phyloP scores from a whole-genome alignment of 345 rosid genomes.

The Crucihimalaya himalaica region DNA sequence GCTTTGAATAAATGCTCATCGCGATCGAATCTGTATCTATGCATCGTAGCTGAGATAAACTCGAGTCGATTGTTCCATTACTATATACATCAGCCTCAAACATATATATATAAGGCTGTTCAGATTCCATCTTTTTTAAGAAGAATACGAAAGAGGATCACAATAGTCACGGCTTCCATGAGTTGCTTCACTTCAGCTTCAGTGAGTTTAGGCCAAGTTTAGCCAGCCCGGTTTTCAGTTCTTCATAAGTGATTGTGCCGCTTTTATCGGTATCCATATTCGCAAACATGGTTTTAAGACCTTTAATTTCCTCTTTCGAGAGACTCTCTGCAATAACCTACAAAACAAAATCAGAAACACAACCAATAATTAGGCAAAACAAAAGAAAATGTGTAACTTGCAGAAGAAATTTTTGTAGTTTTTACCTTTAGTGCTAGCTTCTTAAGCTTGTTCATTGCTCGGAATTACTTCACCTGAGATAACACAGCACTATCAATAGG shows the following conservation, averaged over 20 bases:
- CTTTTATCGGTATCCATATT: constrained; percentile 85
- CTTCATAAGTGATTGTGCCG: constrained; percentile 82
- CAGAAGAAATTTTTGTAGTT: not conserved
- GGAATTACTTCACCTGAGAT: constrained; percentile 90
- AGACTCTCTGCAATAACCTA: constrained; percentile 81
- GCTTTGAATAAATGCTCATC: constrained; percentile 79
- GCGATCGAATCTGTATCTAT: constrained; percentile 62
- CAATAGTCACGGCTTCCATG: constrained; percentile 74
- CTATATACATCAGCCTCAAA: constrained; percentile 80
- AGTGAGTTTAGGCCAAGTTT: constrained; percentile 68
- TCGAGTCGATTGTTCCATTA: constrained; percentile 84
- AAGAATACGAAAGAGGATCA: not conserved
- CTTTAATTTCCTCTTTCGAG: constrained; percentile 74
- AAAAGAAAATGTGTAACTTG: not conserved
- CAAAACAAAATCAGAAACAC: constrained; percentile 4
- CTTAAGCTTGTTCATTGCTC: constrained; percentile 91
- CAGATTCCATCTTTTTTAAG: not conserved
- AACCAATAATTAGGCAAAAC: not conserved
- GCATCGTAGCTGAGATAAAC: constrained; percentile 85
- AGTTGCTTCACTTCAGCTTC: constrained; percentile 83
- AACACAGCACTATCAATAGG: constrained; percentile 85
- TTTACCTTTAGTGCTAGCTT: constrained; percentile 87
- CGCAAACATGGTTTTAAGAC: constrained; percentile 70
- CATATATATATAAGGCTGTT: not conserved
- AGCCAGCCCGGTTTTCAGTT: constrained; percentile 65